Evolutionary conservation across 306 rosid species (phyloP).

Genomic region (Nissolia schottii): DNA sequence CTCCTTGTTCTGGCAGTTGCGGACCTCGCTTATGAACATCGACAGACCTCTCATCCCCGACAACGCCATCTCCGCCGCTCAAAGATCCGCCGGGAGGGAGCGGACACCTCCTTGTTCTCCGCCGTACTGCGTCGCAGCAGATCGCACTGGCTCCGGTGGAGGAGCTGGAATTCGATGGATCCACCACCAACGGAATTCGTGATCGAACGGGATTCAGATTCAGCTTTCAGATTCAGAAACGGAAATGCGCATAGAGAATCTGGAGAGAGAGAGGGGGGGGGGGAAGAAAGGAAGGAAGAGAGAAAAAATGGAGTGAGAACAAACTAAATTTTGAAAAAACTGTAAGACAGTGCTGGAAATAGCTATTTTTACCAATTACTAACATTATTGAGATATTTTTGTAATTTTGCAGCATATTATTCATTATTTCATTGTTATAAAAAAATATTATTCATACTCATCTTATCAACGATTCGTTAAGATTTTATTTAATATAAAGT

Average conservation of each 20-base stretch:
- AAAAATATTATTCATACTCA: too few relatives aligned
- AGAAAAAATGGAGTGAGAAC: not conserved
- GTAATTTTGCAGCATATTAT: not conserved
- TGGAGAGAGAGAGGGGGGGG: not conserved
- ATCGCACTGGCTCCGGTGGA: not conserved
- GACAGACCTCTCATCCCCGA: conserved; percentile 81
- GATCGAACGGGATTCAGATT: not conserved
- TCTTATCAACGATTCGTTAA: too few relatives aligned
- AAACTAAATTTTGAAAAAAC: not conserved
- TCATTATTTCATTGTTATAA: not conserved
- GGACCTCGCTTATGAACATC: conserved; percentile 70
- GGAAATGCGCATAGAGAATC: not conserved
- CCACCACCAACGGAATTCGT: not conserved
- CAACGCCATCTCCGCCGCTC: conserved; percentile 50
- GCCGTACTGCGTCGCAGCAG: not conserved
- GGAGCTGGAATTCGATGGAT: not conserved
- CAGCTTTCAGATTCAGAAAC: not conserved
- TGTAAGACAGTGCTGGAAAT: not conserved
- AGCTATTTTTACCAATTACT: not conserved
- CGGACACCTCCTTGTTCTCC: not conserved
- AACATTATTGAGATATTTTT: not conserved
- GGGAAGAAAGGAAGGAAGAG: too few relatives aligned
- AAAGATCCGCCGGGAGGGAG: conserved; percentile 49
- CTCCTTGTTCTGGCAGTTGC: conserved; percentile 73
- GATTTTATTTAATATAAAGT: too few relatives aligned